Evolutionary conservation across 2,329 filamentous ascomycete species (phyloP).

Genomic region (Penicillium aurantiogriseum): DNA sequence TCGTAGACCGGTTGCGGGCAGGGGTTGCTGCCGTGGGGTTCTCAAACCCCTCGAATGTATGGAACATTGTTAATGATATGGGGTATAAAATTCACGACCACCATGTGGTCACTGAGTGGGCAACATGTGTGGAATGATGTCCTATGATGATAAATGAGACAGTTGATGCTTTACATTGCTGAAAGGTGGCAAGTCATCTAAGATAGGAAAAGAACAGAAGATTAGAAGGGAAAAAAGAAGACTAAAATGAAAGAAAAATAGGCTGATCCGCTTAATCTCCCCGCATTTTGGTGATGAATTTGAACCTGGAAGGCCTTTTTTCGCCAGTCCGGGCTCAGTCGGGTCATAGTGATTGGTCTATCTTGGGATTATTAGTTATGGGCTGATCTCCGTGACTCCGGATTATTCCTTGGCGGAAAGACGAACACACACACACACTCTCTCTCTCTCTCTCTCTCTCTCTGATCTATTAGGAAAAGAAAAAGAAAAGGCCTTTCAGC

Average conservation of each 20-base stretch:
- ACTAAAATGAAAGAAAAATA: background rate
- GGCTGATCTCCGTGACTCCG: background rate
- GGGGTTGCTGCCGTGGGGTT: slow-evolving; percentile 33
- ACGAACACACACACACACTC: background rate
- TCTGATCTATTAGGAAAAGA: background rate
- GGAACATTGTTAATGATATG: slow-evolving; percentile 35
- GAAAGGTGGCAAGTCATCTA: background rate
- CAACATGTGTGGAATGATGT: slow-evolving; percentile 1
- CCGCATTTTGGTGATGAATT: slow-evolving; percentile 19
- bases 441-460: no score
- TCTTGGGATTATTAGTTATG: background rate
- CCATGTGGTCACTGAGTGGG: slow-evolving; percentile 2
- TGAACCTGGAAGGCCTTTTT: background rate
- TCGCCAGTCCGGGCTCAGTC: background rate
- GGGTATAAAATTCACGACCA: slow-evolving; percentile 16
- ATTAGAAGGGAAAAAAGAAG: background rate
- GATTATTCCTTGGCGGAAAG: background rate
- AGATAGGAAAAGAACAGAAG: slow-evolving; percentile 4
- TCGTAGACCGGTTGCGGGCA: slow-evolving; percentile 28
- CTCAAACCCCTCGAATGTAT: slow-evolving; percentile 44
- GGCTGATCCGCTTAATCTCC: slow-evolving; percentile 20
- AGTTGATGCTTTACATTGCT: background rate
- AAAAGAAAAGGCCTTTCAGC: background rate
- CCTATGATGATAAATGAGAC: background rate
- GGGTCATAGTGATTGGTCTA: background rate